These are phyloP conservation scores for Gremmenia infestans DNA, from an alignment of 2,329 filamentous ascomycete genomes.

Conservation along the genomic window DNA sequence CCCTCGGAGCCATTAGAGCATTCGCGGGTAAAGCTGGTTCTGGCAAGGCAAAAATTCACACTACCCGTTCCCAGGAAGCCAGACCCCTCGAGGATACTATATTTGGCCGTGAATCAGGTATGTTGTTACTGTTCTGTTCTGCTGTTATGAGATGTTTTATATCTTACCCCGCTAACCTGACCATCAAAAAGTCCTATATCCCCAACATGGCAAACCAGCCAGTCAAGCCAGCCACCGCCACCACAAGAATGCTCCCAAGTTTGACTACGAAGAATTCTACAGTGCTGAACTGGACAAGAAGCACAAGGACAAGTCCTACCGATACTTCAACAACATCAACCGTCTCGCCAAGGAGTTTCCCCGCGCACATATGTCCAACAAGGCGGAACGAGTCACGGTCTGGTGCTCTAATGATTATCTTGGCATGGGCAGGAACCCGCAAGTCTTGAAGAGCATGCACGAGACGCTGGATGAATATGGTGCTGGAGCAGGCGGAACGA, in stretches of 20 bases:
- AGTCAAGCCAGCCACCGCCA: slow-evolving; percentile 19
- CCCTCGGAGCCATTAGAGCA: slow-evolving; percentile 46
- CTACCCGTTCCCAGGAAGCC: slow-evolving; percentile 71
- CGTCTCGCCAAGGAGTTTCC: slow-evolving; percentile 94
- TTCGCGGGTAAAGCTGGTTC: slow-evolving; percentile 47
- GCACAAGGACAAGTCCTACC: slow-evolving; percentile 99
- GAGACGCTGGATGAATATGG: slow-evolving; percentile 92
- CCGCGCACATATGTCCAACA: slow-evolving; percentile 80
- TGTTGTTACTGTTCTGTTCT: slow-evolving; percentile 36
- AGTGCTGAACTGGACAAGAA: slow-evolving; percentile 89
- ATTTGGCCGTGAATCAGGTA: slow-evolving; percentile 49
- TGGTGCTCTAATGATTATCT: slow-evolving; percentile 99
- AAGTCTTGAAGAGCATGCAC: slow-evolving; percentile 89
- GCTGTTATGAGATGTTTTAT: slow-evolving; percentile 8
- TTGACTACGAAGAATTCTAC: slow-evolving; percentile 92
- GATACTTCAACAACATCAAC: slow-evolving; percentile 99
- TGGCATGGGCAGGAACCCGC: slow-evolving; percentile 88
- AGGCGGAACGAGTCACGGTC: slow-evolving; percentile 84
- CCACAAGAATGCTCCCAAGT: slow-evolving; percentile 48
- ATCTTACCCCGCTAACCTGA: slow-evolving; percentile 16
- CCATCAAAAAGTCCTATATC: slow-evolving; percentile 17
- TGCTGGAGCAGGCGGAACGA: slow-evolving; percentile 88
- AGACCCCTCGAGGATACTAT: slow-evolving; percentile 62
- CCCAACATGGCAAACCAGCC: slow-evolving; percentile 20
- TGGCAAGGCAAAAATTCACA: slow-evolving; percentile 74